These are phyloP conservation scores for Solanum virginianum DNA, from an alignment of 257 asterid species.

Conservation along the genomic window DNA sequence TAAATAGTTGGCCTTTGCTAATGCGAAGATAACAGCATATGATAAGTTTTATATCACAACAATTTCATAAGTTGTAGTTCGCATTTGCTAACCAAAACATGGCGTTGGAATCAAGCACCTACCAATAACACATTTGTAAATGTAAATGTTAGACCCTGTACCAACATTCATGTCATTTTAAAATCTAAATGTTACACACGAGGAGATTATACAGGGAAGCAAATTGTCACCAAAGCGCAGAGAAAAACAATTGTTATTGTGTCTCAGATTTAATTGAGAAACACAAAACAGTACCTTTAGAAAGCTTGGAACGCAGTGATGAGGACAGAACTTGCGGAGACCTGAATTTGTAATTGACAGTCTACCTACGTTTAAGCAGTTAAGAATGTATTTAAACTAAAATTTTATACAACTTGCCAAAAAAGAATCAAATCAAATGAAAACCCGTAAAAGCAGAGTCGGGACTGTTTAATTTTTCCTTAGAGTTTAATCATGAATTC, in stretches of 20 bases:
- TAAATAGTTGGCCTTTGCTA: too few species aligned
- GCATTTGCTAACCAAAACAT: conserved; percentile 58
- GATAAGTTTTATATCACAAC: too few species aligned
- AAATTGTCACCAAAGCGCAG: not conserved
- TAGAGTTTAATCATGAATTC: too few species aligned
- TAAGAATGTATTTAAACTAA: too few species aligned
- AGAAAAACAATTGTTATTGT: not conserved
- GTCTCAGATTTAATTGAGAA: not conserved
- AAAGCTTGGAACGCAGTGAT: conserved; percentile 20
- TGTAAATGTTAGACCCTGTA: not conserved
- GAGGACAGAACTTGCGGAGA: conserved; percentile 37
- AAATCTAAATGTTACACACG: not conserved
- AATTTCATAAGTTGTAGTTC: conserved; percentile 51
- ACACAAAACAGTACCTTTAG: conserved; percentile 18
- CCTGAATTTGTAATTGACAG: conserved; percentile 2
- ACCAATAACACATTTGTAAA: not conserved
- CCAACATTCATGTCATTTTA: not conserved
- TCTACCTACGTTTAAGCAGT: too few species aligned
- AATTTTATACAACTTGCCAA: too few species aligned
- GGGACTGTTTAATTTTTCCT: too few species aligned
- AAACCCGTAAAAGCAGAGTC: too few species aligned
- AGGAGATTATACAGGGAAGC: not conserved
- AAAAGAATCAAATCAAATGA: too few species aligned
- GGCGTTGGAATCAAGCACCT: conserved; percentile 11
- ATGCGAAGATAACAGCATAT: too few species aligned